Evolutionary conservation across 768 basidiomycete genomes (phyloP).

Genomic region (Macrolepiota fuliginosa): DNA sequence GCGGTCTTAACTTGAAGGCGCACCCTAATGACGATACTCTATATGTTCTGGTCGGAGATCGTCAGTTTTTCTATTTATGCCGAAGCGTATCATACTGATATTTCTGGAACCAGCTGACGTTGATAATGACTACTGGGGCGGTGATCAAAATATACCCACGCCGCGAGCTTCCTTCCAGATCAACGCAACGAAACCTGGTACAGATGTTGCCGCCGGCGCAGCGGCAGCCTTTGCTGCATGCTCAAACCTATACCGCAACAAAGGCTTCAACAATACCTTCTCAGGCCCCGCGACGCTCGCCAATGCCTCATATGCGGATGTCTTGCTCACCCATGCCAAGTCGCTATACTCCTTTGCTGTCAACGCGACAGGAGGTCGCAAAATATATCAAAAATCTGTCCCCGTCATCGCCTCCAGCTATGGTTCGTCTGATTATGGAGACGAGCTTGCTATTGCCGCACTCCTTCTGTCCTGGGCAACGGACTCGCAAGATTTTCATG

Average conservation of each 20-base stretch:
- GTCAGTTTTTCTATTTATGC: conserved; percentile 31
- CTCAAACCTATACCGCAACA: conserved; percentile 73
- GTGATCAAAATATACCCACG: conserved; percentile 72
- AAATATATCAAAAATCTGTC: conserved; percentile 68
- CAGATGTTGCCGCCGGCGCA: conserved; percentile 82
- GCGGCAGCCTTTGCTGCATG: conserved; percentile 89
- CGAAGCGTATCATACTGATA: conserved; percentile 3
- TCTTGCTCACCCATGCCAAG: conserved; percentile 71
- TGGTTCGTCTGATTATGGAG: conserved; percentile 66
- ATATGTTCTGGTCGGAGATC: conserved; percentile 73
- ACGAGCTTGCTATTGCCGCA: conserved; percentile 75
- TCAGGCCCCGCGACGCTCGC: conserved; percentile 63
- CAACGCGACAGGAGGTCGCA: conserved; percentile 57
- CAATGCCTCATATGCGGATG: conserved; percentile 70
- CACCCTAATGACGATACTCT: conserved; percentile 74
- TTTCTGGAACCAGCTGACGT: conserved; percentile 40
- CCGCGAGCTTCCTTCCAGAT: conserved; percentile 78
- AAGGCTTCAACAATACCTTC: conserved; percentile 50
- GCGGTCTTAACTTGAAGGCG: conserved; percentile 46
- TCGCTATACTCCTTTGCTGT: conserved; percentile 76
- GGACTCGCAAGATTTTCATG: conserved; percentile 55
- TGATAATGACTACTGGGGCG: conserved; percentile 88
- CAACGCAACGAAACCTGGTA: conserved; percentile 79
- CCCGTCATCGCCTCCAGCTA: conserved; percentile 65
- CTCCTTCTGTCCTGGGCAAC: conserved; percentile 74